Percentiles rank a stretch among this genome's conserved stretches.
Conservation (phyloP, 2,329 filamentous ascomycete genomes). For the Ophiognomonia clavigignenti-juglandacearum region DNA sequence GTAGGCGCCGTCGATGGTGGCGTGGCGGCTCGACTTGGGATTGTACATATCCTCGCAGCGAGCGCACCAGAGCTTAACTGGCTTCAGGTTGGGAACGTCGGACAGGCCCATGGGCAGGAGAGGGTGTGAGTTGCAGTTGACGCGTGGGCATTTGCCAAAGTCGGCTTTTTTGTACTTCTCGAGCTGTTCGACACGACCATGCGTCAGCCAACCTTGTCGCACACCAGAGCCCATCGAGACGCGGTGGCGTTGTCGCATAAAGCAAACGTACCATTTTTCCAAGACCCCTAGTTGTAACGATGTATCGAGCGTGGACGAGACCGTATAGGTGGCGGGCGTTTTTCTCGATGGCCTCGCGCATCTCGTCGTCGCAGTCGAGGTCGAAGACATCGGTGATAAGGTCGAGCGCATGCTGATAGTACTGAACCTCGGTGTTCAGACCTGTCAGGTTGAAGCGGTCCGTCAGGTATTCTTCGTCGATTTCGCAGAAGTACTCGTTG, state of each 20-base stretch:
- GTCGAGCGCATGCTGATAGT: constrained; percentile 98
- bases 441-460: constrained; percentile 98
- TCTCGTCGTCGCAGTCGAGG: constrained; percentile 96
- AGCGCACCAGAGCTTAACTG: constrained; percentile 95
- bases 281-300: constrained; percentile 89
- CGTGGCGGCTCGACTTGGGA: constrained; percentile 94
- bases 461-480: constrained; percentile 97
- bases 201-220: background rate
- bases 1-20: constrained; percentile 93
- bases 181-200: constrained; percentile 54
- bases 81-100: constrained; percentile 79
- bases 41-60: constrained; percentile 99
- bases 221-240: background rate
- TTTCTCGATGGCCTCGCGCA: constrained; percentile 97
- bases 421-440: constrained; percentile 93
- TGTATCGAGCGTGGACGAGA: constrained; percentile 91
- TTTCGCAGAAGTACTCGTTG: constrained; percentile 99
- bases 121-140: constrained; percentile 89
- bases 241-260: background rate
- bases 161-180: constrained; percentile 99
- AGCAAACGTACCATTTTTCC: constrained; percentile 78
- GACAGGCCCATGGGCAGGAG: constrained; percentile 92
- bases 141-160: constrained; percentile 96
- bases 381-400: constrained; percentile 98
- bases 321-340: constrained; percentile 94